A percentile compares a stretch with the other conserved stretches of the same genome.
Conservation (phyloP, 2,329 filamentous ascomycete species). For the Colletotrichum endophyticum region DNA sequence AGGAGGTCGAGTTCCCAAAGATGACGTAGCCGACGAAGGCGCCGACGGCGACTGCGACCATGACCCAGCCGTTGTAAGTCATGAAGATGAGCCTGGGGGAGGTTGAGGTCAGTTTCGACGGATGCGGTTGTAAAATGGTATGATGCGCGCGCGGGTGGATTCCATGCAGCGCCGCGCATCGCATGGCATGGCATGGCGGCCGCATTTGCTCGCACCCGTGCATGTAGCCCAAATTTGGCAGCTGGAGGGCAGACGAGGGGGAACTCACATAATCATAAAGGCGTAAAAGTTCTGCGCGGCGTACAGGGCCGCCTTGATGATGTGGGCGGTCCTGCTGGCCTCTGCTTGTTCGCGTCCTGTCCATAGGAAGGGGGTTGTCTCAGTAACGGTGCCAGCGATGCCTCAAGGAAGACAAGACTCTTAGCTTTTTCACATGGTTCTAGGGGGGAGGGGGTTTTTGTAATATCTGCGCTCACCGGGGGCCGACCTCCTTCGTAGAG, state of each 20-base stretch:
- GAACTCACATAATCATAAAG: slow-evolving; percentile 97
- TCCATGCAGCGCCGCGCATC: background rate
- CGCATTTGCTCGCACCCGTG: background rate
- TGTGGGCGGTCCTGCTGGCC: slow-evolving; percentile 70
- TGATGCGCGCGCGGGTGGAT: background rate
- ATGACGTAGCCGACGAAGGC: slow-evolving; percentile 87
- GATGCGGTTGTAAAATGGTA: background rate
- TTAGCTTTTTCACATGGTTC: slow-evolving; percentile 20
- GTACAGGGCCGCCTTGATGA: slow-evolving; percentile 85
- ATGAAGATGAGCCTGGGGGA: slow-evolving; percentile 87
- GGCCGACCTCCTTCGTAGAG: slow-evolving; percentile 7
- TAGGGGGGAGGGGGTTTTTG: background rate
- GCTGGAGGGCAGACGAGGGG: too few relatives aligned
- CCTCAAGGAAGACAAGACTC: slow-evolving; percentile 25
- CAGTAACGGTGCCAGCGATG: slow-evolving; percentile 56
- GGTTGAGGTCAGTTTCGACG: background rate
- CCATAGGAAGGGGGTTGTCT: slow-evolving; percentile 66
- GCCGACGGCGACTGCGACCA: slow-evolving; percentile 87
- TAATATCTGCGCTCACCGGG: slow-evolving; percentile 13
- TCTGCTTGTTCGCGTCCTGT: slow-evolving; percentile 74
- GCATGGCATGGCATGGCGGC: background rate
- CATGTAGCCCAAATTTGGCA: background rate
- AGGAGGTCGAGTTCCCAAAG: slow-evolving; percentile 74
- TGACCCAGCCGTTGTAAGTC: slow-evolving; percentile 99
- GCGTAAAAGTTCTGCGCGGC: slow-evolving; percentile 96